Percentiles rank a stretch among this genome's conserved stretches.
Conservation (phyloP, 2,329 filamentous ascomycete genomes). For the Aspergillus sp. region DNA sequence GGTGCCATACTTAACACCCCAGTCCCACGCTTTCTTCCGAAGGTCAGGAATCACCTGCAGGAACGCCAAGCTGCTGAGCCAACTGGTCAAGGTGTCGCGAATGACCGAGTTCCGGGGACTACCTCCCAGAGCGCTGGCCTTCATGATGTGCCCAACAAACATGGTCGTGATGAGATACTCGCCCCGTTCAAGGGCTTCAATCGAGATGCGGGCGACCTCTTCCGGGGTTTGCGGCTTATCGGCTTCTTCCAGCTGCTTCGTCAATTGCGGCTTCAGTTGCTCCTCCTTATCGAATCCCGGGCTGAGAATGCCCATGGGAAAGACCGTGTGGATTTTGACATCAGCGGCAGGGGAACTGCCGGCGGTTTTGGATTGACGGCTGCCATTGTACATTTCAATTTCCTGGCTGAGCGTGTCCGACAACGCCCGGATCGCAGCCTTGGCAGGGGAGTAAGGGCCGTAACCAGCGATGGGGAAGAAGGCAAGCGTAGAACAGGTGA, state of each 20-base stretch:
- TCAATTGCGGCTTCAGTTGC: constrained; percentile 73
- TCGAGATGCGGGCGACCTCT: constrained; percentile 67
- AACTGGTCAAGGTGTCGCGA: constrained; percentile 54
- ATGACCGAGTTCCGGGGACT: constrained; percentile 54
- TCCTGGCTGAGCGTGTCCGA: constrained; percentile 83
- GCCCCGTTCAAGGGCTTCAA: constrained; percentile 74
- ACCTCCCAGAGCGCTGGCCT: constrained; percentile 53
- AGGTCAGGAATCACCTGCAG: constrained; percentile 58
- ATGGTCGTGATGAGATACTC: constrained; percentile 76
- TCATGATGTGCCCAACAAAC: constrained; percentile 69
- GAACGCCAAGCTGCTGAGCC: constrained; percentile 54
- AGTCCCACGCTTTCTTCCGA: constrained; percentile 55
- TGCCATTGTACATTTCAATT: constrained; percentile 76
- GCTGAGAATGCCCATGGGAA: constrained; percentile 77
- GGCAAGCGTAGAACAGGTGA: constrained; percentile 75
- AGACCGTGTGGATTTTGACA: constrained; percentile 77
- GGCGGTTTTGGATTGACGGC: constrained; percentile 41
- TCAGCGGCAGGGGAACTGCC: constrained; percentile 54
- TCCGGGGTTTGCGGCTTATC: constrained; percentile 78
- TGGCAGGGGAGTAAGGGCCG: constrained; percentile 75
- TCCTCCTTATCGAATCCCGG: constrained; percentile 76
- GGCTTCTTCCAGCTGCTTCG: constrained; percentile 73
- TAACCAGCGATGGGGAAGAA: constrained; percentile 81
- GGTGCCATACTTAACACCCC: constrained; percentile 55
- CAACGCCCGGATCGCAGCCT: constrained; percentile 78